A percentile compares a stretch with the other conserved stretches of the same genome.
Evolutionary conservation across 1,284 basidiomycete species (phyloP).

Genomic region (Vanrija humicola): DNA sequence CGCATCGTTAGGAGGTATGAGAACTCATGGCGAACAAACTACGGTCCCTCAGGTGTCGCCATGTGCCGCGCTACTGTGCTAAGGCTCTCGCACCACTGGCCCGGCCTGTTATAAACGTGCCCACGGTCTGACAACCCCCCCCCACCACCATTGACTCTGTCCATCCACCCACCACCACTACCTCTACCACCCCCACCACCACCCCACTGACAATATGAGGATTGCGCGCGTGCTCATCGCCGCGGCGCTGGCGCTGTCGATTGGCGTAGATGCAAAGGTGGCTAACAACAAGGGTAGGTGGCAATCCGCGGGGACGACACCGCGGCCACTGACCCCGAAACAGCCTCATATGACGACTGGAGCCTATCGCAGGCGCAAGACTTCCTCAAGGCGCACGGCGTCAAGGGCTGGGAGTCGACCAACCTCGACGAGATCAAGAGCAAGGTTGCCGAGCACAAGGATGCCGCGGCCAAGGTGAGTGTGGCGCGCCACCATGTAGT

Average conservation of each 20-base stretch:
- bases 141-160: no score
- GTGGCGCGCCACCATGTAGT: background rate
- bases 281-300: constrained; percentile 45
- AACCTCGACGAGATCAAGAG: constrained; percentile 46
- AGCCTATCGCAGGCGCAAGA: constrained; percentile 59
- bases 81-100: no score
- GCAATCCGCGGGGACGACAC: background rate
- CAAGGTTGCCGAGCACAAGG: constrained; percentile 54
- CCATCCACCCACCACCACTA: no score
- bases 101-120: no score
- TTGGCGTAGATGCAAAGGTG: constrained; percentile 37
- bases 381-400: constrained; percentile 69
- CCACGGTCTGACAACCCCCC: no score
- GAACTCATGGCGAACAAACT: no score
- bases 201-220: constrained; percentile 20
- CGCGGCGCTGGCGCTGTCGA: constrained; percentile 27
- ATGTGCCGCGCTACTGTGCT: no score
- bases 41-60: no score
- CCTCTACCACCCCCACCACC: no score
- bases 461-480: constrained; percentile 51
- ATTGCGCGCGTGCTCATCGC: constrained; percentile 25
- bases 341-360: constrained; percentile 61
- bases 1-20: no score
- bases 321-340: background rate
- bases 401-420: constrained; percentile 57